phyloP scores from a whole-genome alignment of 2,329 filamentous ascomycete genomes.

The Botrytis fabae region DNA sequence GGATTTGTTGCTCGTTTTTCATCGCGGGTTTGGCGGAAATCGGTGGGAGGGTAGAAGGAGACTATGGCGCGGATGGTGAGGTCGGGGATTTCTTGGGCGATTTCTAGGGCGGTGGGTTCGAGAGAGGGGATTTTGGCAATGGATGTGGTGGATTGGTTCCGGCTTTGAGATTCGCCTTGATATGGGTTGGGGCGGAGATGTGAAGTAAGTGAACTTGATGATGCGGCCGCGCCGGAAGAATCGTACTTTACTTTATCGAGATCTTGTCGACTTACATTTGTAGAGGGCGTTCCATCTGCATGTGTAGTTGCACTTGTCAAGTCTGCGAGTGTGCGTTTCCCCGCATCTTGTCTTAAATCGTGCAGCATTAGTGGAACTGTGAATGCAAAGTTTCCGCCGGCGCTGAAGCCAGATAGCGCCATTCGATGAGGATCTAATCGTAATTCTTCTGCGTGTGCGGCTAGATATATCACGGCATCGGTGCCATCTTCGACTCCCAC shows the following conservation, averaged over 20 bases:
- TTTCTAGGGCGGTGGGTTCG: constrained; percentile 39
- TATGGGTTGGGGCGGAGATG: constrained; percentile 9
- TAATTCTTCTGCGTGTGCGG: constrained; percentile 55
- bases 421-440: constrained; percentile 57
- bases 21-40: constrained; percentile 59
- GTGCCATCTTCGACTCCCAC: constrained; percentile 65
- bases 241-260: not conserved
- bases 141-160: constrained; percentile 27
- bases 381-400: constrained; percentile 47
- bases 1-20: constrained; percentile 56
- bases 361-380: constrained; percentile 46
- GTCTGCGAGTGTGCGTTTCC: constrained; percentile 41
- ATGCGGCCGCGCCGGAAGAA: not conserved
- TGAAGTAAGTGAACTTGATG: not conserved
- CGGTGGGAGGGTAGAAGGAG: constrained; percentile 63
- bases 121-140: constrained; percentile 37
- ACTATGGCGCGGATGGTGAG: constrained; percentile 54
- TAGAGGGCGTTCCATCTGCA: not conserved
- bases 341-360: constrained; percentile 44
- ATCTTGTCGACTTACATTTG: not conserved
- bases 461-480: constrained; percentile 63
- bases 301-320: not conserved
- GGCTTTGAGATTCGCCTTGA: not conserved
- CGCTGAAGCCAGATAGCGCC: constrained; percentile 62
- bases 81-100: constrained; percentile 41